Evolutionary conservation across 257 asterid genomes (phyloP), one percentile per base, ranked within the genome.

Genomic region (Verbascum thapsus): DNA sequence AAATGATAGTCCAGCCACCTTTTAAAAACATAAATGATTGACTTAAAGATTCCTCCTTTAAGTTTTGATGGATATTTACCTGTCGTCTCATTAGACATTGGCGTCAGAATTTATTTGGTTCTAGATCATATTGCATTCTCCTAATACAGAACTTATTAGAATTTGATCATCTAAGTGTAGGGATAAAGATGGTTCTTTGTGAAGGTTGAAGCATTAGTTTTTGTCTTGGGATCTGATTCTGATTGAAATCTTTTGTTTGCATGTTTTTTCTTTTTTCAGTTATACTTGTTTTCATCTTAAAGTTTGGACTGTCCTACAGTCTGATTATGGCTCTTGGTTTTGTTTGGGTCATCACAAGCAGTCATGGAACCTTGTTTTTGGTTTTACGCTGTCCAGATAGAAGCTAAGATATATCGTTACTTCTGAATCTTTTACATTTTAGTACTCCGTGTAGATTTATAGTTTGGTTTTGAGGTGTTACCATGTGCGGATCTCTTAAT

Each of bases 91-190:
- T 16, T 47, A 47, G 51, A 52, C 48, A 35, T 47, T 61, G n/a
- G 42, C 63, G 20, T 42, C 22, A 11, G 58, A 60, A 49, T 60
- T 10, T 75, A 53, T 13, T n/a, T 32, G 58, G 19, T 52, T 10
- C 45, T 52, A 3, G 51, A 30, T 39, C 48, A 19, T 41, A 39
- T 30, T 57, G 32, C 39, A 15, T 53, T 44, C 67, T 52, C 16
- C 49, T 18, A 22, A 12, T 44, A 16, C 49, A 38, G 34, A 58
- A 7, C 12, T 13, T 64, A 34, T 20, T 13, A 5, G 43, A 63
- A 30, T 1, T 20, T 58, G 47, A 58, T 68, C 23, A 35, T 55
- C 16, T 13, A 55, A 35, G 23, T 55, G 15, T n/a, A 7, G 35
- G 61, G 61, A 41, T 6, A 26, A 43, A 23, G 16, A 15, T 45